Evolutionary conservation across 2,329 filamentous ascomycete genomes (phyloP).

Genomic region (Chaetomium globosum): DNA sequence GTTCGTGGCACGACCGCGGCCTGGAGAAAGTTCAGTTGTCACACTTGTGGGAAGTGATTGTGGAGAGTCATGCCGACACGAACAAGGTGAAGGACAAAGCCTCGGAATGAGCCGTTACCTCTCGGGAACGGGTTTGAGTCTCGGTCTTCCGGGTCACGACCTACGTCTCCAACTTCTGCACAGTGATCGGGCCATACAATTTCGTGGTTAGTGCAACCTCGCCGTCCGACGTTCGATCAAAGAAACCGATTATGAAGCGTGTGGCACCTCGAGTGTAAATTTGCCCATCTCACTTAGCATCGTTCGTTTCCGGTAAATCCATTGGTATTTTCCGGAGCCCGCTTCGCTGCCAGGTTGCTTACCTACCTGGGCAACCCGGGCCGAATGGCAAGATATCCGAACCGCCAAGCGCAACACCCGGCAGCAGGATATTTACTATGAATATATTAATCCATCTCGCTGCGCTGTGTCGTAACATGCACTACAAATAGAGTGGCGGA

Average conservation of each 20-base stretch:
- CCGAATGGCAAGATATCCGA: background rate
- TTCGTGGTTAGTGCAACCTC: background rate
- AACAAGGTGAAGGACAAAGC: background rate
- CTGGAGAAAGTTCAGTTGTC: background rate
- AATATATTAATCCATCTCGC: conserved; percentile 1
- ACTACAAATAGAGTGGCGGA: background rate
- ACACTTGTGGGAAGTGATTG: conserved; percentile 1
- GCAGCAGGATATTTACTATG: background rate
- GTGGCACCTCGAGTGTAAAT: background rate
- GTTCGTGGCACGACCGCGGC: background rate
- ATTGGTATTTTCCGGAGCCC: background rate
- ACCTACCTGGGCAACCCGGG: background rate
- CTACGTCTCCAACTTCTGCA: background rate
- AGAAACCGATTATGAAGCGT: background rate
- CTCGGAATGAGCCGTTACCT: background rate
- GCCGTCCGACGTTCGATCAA: background rate
- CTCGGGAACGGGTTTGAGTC: background rate
- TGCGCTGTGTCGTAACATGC: background rate
- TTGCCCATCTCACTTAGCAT: background rate
- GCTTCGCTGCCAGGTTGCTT: background rate
- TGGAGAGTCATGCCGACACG: conserved; percentile 1
- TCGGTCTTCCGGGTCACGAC: background rate
- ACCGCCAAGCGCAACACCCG: conserved; percentile 6
- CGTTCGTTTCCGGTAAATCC: background rate
- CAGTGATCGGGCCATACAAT: background rate